Evolutionary conservation across 176 grass and related monocot species (phyloP).

Genomic region (Coix lacrymajobi): DNA sequence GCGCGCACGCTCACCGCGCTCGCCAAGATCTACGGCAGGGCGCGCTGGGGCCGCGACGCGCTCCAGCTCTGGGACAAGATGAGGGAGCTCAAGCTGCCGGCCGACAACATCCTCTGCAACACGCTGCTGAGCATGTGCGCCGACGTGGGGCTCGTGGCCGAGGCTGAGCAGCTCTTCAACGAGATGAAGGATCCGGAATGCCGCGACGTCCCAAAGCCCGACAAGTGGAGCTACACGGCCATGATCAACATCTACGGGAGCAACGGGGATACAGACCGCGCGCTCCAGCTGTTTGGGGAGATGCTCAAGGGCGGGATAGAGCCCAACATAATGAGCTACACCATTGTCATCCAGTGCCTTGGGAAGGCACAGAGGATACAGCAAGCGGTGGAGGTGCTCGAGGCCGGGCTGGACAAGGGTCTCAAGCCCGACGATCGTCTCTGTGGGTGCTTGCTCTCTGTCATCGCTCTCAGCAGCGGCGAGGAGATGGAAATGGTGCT

Average conservation of each 20-base stretch:
- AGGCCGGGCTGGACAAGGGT: conserved; percentile 34
- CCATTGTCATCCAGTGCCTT: conserved; percentile 83
- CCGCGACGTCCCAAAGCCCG: conserved; percentile 33
- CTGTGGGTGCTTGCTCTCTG: conserved; percentile 74
- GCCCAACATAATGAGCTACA: conserved; percentile 84
- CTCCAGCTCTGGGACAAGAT: conserved; percentile 72
- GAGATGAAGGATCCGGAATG: conserved; percentile 57
- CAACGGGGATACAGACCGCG: conserved; percentile 44
- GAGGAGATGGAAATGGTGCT: conserved; percentile 51
- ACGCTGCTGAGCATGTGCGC: conserved; percentile 93
- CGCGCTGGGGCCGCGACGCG: conserved; percentile 67
- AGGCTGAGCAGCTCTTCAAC: conserved; percentile 76
- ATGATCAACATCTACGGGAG: conserved; percentile 92
- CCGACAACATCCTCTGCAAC: conserved; percentile 86
- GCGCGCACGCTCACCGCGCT: conserved; percentile 81
- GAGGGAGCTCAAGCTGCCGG: conserved; percentile 53
- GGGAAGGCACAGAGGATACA: conserved; percentile 58
- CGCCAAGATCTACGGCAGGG: conserved; percentile 84
- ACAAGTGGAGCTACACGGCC: conserved; percentile 86
- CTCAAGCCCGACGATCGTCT: conserved; percentile 65
- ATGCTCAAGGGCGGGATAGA: conserved; percentile 52
- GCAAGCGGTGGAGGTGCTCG: conserved; percentile 52
- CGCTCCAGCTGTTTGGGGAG: conserved; percentile 69
- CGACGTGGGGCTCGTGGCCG: conserved; percentile 57
- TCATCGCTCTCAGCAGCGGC: conserved; percentile 48